Conservation (phyloP, 352 stramenopile genomes). For the Aphanomyces astaci region DNA sequence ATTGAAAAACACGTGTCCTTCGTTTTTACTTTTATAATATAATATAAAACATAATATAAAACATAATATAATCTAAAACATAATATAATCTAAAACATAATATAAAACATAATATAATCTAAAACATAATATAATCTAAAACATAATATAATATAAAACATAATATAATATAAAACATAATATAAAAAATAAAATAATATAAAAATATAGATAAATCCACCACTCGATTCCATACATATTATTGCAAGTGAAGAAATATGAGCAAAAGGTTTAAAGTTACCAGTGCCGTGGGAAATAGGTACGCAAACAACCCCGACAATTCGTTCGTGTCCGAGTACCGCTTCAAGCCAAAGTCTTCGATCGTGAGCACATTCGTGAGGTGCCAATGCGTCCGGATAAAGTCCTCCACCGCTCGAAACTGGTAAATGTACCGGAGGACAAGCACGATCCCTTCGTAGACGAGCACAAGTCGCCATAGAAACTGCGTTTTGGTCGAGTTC, state of each 20-base stretch:
- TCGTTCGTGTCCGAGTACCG: conserved; percentile 33
- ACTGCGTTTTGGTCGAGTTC: conserved; percentile 34
- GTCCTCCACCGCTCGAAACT: conserved; percentile 57
- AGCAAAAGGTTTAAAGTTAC: conserved; percentile 2
- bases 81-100: too few species aligned
- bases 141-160: too few species aligned
- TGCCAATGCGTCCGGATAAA: conserved; percentile 63
- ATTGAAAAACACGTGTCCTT: too few species aligned
- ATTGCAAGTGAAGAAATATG: not conserved
- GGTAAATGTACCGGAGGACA: conserved; percentile 65
- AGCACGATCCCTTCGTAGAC: conserved; percentile 64
- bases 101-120: too few species aligned
- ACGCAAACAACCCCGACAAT: conserved; percentile 69
- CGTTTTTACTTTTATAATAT: too few species aligned
- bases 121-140: too few species aligned
- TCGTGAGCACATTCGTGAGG: conserved; percentile 45
- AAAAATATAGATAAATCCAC: too few species aligned
- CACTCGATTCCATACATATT: too few species aligned
- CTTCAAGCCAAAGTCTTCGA: conserved; percentile 61
- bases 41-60: too few species aligned
- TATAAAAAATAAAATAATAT: too few species aligned
- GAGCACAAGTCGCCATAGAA: conserved; percentile 68
- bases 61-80: too few species aligned
- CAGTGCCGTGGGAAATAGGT: conserved; percentile 61
- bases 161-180: too few species aligned